Base-by-base conservation (phyloP, 257 asterid genomes). In the Solanum ossicruentum region DNA sequence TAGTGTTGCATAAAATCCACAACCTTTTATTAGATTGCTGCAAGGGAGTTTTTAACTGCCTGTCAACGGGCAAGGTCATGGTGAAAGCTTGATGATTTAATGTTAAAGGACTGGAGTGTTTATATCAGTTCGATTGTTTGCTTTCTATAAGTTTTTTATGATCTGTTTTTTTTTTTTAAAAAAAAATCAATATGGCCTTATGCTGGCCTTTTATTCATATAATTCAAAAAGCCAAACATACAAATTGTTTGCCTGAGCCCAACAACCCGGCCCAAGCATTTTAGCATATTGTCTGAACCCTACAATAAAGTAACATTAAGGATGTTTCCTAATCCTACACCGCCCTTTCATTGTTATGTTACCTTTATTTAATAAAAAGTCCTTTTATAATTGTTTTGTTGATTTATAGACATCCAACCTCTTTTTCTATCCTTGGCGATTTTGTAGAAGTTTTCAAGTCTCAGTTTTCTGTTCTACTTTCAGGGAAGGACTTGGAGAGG, bases 401-500 rank as follows among this genome's bases (percentile, higher is more conserved):
- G 82, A 26, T 77, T 15, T 51, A 26, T 77, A 26, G 20, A 51
- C 60, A 16, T 15, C 82, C 82, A 51, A 51, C 47, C 82, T 51
- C 82, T 77, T 77, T 52, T 77, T 55, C 20, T 23, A 49, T 51
- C 82, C 82, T 77, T 77, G 63, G 47, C 23, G 60, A 21, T 23
- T 77, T 77, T 77, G 82, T 77, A 13, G 82, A 49, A 36, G 82
- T 77, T 49, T 77, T 23, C 82, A 77, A 23, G 82, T 77, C 23
- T 77, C 26, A 54, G 81, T 87, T 85, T 88, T 84, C 86, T 82
- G 57, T 84, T 84, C 72, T 80, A 77, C 75, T 83, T 87, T 84
- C 95, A 97, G 99, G 81, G 99, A 95, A 91, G 99, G 99, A 85
- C 98, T 97, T 51, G 99, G 99, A 84, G 99, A 97, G 93, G 99